Base-by-base conservation (phyloP, 2,329 filamentous ascomycete species). In the Rhynchosporium agropyri region DNA sequence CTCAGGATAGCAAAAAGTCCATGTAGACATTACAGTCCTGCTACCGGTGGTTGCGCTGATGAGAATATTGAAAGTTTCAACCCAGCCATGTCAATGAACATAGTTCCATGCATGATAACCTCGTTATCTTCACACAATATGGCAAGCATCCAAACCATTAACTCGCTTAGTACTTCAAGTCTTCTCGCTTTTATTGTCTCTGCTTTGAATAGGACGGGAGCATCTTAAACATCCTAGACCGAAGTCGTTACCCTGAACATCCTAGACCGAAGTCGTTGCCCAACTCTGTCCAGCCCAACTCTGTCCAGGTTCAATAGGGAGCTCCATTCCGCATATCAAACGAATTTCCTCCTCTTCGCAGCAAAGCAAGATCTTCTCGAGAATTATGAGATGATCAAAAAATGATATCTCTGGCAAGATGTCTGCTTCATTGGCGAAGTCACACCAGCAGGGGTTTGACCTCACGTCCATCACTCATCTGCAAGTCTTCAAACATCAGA, bases 401-500 rank as follows among this genome's bases (percentile, higher is more conserved):
- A 1, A 20, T 20, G 20, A 20, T 20, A 20, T 43, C 36, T 12
- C 13, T 26, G 29, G 20, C 7, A n/a, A 31, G 2, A 13, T 36
- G 28, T 10, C 7, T 12, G 12, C n/a, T 31, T 13, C 33, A 40
- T n/a, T 40, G 15, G 29, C 31, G 13, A 9, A 13, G 26, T 5
- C 20, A 42, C 46, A 42, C 29, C 31, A 12, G 50, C 13, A 5
- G 67, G 67, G 65, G 51, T 66, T 68, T 29, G 54, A 56, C 13
- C 65, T 70, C 15, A 74, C 70, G 4, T 76, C 82, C 13, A 75
- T 85, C 15, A 75, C 78, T 38, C 76, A 81, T 3, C 79, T 90
- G 62, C 76, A 76, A 36, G 77, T 89, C n/a, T 83, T 83, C 43
- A 79, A 77, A 20, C 81, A 87, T 72, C 77, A 80, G 31, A 89